These are phyloP conservation scores for Diaporthe citriasiana DNA, from an alignment of 2,329 filamentous ascomycete genomes.

Conservation along the genomic window DNA sequence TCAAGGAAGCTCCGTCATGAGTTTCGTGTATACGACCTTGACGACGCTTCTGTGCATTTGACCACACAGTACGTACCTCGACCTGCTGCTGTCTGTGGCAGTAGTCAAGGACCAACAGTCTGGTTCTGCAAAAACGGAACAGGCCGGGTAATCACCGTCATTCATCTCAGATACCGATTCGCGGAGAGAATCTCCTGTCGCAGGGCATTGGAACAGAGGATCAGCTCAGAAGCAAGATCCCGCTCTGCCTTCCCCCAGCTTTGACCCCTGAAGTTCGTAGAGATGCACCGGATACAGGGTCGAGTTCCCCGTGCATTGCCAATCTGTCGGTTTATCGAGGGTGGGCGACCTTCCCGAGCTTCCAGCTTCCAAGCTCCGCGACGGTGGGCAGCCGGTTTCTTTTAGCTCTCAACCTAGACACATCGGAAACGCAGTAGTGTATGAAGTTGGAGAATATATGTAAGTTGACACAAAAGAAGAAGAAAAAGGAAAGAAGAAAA, in stretches of 20 bases:
- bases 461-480: not conserved
- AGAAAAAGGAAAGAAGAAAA: too few relatives aligned
- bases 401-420: not conserved
- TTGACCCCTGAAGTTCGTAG: conserved; percentile 28
- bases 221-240: conserved; percentile 18
- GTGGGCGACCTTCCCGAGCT: not conserved
- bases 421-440: not conserved
- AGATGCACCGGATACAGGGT: conserved; percentile 5
- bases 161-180: conserved; percentile 7
- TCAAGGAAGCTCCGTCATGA: conserved; percentile 11
- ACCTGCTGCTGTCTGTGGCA: not conserved
- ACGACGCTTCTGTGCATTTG: not conserved
- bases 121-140: conserved; percentile 15
- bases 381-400: not conserved
- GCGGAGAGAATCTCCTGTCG: not conserved
- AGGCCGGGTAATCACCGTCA: conserved; percentile 17
- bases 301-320: conserved; percentile 17
- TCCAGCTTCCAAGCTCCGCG: not conserved
- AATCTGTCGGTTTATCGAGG: conserved; percentile 20
- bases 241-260: not conserved
- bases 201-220: not conserved
- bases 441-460: too few relatives aligned
- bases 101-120: not conserved
- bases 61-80: not conserved
- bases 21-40: conserved; percentile 25